A percentile compares a stretch with the other conserved stretches of the same genome.
Evolutionary conservation across 176 grass and related monocot species (phyloP).

Genomic region (Aegilops sharonensis): DNA sequence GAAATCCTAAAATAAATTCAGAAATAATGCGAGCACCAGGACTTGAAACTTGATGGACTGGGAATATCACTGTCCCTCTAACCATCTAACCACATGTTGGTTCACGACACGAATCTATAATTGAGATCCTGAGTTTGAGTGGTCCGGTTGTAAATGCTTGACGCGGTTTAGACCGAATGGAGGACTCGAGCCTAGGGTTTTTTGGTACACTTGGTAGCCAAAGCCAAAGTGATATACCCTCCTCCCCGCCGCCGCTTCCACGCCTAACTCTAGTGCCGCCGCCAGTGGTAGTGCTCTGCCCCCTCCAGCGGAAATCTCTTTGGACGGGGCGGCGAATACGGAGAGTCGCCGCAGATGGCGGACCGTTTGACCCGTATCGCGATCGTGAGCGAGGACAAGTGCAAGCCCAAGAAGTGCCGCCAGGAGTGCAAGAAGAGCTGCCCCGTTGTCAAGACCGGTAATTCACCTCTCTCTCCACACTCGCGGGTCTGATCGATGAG

Average conservation of each 20-base stretch:
- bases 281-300: not conserved
- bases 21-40: too few species aligned
- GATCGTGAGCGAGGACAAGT: slow-evolving; percentile 90
- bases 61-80: too few species aligned
- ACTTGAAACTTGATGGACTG: too few species aligned
- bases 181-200: slow-evolving; percentile 39
- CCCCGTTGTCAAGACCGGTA: slow-evolving; percentile 96
- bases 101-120: too few species aligned
- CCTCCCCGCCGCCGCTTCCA: slow-evolving; percentile 18
- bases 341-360: slow-evolving; percentile 44
- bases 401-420: slow-evolving; percentile 98
- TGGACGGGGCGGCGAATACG: not conserved
- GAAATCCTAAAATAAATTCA: too few species aligned
- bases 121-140: too few species aligned
- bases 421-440: slow-evolving; percentile 99
- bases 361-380: slow-evolving; percentile 93
- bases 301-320: not conserved
- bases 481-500: not conserved
- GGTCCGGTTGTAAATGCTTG: too few species aligned
- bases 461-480: not conserved
- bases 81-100: too few species aligned
- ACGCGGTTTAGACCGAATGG: not conserved
- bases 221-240: slow-evolving; percentile 19
- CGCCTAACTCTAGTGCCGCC: slow-evolving; percentile 23
- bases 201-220: slow-evolving; percentile 21